Conservation (phyloP, 768 basidiomycete species). For the Serpula lacrymans region DNA sequence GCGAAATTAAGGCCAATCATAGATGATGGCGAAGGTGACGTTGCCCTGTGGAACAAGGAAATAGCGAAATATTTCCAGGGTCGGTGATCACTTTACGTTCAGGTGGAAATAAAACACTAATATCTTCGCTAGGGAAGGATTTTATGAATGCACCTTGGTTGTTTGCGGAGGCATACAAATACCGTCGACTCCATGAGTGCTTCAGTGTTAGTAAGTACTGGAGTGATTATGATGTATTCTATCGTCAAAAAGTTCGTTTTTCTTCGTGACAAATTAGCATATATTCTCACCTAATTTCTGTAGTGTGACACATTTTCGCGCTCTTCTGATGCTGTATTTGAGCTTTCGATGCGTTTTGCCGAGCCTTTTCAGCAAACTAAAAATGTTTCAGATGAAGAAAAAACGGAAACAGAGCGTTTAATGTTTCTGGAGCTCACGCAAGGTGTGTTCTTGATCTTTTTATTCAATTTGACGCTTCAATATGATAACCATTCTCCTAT, state of each 20-base stretch:
- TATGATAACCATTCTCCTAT: constrained; percentile 4
- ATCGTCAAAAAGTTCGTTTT: constrained; percentile 72
- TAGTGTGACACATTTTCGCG: constrained; percentile 95
- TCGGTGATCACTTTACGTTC: constrained; percentile 25
- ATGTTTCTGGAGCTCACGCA: constrained; percentile 95
- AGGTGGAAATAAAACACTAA: background rate
- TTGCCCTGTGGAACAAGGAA: constrained; percentile 96
- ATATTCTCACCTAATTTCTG: background rate
- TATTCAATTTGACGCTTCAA: background rate
- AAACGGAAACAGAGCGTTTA: constrained; percentile 66
- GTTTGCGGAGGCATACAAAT: constrained; percentile 94
- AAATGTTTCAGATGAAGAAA: constrained; percentile 48
- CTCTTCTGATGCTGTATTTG: constrained; percentile 89
- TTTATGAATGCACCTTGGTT: constrained; percentile 98
- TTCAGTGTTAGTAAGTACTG: constrained; percentile 91
- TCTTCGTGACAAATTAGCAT: constrained; percentile 6
- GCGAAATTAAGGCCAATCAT: constrained; percentile 82
- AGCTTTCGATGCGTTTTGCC: constrained; percentile 87
- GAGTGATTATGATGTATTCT: constrained; percentile 92
- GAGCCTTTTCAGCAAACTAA: constrained; percentile 71
- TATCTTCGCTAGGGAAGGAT: constrained; percentile 58
- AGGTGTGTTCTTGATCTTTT: constrained; percentile 41
- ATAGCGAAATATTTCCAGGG: constrained; percentile 94
- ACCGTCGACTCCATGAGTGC: constrained; percentile 87
- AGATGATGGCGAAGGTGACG: constrained; percentile 89